Conservation (phyloP, 2,329 filamentous ascomycete genomes). For the Ustulina deusta region DNA sequence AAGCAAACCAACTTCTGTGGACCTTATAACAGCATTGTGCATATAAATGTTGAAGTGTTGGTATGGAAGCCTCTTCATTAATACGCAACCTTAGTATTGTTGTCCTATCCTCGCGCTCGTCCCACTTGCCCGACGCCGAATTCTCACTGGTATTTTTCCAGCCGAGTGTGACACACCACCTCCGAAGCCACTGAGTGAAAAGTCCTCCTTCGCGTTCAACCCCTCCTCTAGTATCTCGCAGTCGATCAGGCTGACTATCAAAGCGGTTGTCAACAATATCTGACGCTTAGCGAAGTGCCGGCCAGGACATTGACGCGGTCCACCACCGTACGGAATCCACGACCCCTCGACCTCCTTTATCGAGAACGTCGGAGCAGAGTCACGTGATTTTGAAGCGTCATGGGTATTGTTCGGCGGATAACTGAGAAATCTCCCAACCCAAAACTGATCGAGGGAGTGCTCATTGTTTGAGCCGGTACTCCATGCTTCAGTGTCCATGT, state of each 20-base stretch:
- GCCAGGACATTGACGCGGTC: conserved; percentile 47
- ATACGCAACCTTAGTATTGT: too few relatives aligned
- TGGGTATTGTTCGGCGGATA: conserved; percentile 18
- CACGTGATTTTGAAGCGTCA: background rate
- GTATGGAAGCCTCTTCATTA: too few relatives aligned
- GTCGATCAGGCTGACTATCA: conserved; percentile 44
- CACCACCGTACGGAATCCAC: conserved; percentile 50
- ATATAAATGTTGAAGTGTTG: too few relatives aligned
- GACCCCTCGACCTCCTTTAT: conserved; percentile 48
- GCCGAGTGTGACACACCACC: conserved; percentile 46
- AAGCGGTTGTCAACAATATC: conserved; percentile 44
- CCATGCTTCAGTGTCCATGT: conserved; percentile 47
- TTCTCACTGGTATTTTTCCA: conserved; percentile 42
- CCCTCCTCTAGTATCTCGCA: conserved; percentile 44
- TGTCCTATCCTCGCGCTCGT: too few relatives aligned
- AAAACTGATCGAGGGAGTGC: conserved; percentile 46
- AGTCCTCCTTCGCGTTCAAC: conserved; percentile 43
- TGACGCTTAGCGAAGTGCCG: conserved; percentile 51
- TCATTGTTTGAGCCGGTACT: conserved; percentile 41
- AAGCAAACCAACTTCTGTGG: too few relatives aligned
- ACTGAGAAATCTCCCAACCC: conserved; percentile 46
- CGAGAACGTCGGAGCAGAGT: conserved; percentile 41
- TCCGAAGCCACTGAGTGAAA: conserved; percentile 47
- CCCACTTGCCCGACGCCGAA: too few relatives aligned
- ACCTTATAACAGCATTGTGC: too few relatives aligned